phyloP scores from a whole-genome alignment of 805 yeast species.

The Candida hungchunana region DNA sequence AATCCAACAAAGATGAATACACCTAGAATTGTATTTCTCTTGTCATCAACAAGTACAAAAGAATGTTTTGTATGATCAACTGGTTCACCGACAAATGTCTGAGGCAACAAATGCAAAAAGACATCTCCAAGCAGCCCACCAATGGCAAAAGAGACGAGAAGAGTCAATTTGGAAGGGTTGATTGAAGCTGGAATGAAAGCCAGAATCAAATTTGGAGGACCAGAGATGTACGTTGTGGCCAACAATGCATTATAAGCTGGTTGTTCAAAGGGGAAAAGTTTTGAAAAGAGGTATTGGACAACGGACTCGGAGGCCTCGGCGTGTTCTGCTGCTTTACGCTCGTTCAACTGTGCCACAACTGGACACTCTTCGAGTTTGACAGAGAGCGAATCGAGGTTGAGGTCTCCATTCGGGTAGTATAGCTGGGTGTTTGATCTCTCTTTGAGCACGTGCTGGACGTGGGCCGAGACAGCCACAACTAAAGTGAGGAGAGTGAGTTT shows the following conservation, averaged over 20 bases:
- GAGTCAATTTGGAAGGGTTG: slow-evolving; percentile 43
- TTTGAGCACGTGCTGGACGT: neutral
- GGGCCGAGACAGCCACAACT: neutral
- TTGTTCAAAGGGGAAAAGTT: slow-evolving; percentile 45
- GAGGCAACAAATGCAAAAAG: slow-evolving; percentile 68
- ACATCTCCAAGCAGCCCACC: slow-evolving; percentile 78
- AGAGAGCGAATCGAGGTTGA: slow-evolving; percentile 36
- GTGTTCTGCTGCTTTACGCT: slow-evolving; percentile 26
- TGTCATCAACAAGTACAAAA: slow-evolving; percentile 48
- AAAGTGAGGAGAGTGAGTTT: neutral
- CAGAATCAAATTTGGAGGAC: slow-evolving; percentile 57
- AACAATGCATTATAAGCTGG: slow-evolving; percentile 59
- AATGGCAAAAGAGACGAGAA: slow-evolving; percentile 66
- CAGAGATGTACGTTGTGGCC: slow-evolving; percentile 61
- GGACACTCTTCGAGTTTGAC: slow-evolving; percentile 30
- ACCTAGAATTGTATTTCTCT: slow-evolving; percentile 46
- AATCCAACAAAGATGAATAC: slow-evolving; percentile 58
- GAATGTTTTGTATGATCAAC: slow-evolving; percentile 35
- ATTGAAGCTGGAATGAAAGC: slow-evolving; percentile 55
- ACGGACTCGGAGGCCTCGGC: slow-evolving; percentile 24
- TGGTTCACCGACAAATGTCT: slow-evolving; percentile 53
- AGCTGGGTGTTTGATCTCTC: slow-evolving; percentile 9
- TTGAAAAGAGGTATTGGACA: slow-evolving; percentile 37
- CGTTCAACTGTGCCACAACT: slow-evolving; percentile 38
- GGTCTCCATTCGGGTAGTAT: slow-evolving; percentile 38